Conservation (phyloP, 495 filamentous ascomycete genomes). For the Trichocladium uniseriatum region DNA sequence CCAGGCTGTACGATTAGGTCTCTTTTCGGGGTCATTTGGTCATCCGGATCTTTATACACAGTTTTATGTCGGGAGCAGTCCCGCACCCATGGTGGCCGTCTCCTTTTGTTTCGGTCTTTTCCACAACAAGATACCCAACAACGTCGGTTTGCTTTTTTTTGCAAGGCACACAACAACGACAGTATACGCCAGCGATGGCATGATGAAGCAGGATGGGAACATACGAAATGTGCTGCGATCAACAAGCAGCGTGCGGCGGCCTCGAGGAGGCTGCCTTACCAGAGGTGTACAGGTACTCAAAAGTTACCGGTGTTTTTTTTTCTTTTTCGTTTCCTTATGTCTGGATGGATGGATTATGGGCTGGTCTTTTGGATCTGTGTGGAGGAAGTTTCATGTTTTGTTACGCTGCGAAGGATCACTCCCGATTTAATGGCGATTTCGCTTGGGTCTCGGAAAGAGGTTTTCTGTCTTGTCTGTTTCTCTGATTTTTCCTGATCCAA, state of each 20-base stretch:
- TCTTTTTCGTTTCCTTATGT: not conserved
- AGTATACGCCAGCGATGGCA: not conserved
- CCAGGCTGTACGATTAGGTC: slow-evolving; percentile 29
- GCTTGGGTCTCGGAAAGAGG: not conserved
- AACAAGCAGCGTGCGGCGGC: not conserved
- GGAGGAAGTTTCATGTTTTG: not conserved
- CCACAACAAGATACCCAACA: not conserved
- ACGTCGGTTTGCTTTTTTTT: not conserved
- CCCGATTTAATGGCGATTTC: slow-evolving; percentile 3
- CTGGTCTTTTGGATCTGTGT: not conserved
- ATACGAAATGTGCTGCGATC: not conserved
- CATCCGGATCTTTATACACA: slow-evolving; percentile 20
- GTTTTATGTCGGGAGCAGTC: slow-evolving; percentile 21
- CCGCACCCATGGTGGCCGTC: slow-evolving; percentile 11
- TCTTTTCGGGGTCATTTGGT: slow-evolving; percentile 24
- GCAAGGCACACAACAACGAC: not conserved
- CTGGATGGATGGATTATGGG: slow-evolving; percentile 6
- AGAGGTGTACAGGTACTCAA: slow-evolving; percentile 12
- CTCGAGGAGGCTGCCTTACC: not conserved
- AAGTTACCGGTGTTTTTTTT: slow-evolving; percentile 10
- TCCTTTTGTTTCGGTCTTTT: slow-evolving; percentile 12
- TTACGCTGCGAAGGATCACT: not conserved
- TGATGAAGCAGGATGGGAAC: slow-evolving; percentile 1
- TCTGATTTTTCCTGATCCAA: not conserved
- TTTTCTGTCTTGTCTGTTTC: slow-evolving; percentile 3